A percentile compares a stretch with the other conserved stretches of the same genome.
Conservation (phyloP, 192 early-diverging fungal species). For the Podila epicladia region DNA sequence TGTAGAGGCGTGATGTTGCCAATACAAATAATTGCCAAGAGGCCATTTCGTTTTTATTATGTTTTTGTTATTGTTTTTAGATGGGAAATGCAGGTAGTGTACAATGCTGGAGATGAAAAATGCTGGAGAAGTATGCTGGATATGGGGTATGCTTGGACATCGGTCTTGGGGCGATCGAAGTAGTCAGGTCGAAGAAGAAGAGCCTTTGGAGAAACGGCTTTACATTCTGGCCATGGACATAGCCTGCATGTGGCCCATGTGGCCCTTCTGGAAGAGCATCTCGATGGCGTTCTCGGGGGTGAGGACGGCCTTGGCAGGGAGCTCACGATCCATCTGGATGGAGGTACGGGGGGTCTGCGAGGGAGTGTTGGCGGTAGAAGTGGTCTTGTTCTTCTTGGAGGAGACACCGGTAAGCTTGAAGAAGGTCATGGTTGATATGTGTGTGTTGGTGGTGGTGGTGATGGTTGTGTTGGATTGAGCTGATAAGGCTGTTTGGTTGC, state of each 20-base stretch:
- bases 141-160: not conserved
- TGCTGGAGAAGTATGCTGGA: conserved; percentile 8
- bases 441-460: not conserved
- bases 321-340: conserved; percentile 28
- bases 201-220: not conserved
- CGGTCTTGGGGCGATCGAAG: no score
- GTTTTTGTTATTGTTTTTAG: no score
- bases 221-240: conserved; percentile 29
- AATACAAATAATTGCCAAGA: no score
- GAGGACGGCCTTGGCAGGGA: conserved; percentile 18
- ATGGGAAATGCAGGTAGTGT: no score
- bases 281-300: conserved; percentile 16
- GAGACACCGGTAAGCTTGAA: conserved; percentile 35
- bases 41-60: no score
- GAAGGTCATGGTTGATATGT: conserved; percentile 32
- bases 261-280: conserved; percentile 28
- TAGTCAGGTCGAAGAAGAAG: no score
- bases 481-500: not conserved
- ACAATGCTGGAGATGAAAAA: conserved; percentile 3
- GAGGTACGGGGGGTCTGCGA: conserved; percentile 43
- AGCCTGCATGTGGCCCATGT: conserved; percentile 31
- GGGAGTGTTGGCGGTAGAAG: conserved; percentile 36
- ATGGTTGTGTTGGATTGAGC: not conserved
- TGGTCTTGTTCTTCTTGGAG: conserved; percentile 53
- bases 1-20: no score